A percentile compares a stretch with the other conserved stretches of the same genome.
Conservation (phyloP, 148 eudicot species). For the Polygonum aviculare region DNA sequence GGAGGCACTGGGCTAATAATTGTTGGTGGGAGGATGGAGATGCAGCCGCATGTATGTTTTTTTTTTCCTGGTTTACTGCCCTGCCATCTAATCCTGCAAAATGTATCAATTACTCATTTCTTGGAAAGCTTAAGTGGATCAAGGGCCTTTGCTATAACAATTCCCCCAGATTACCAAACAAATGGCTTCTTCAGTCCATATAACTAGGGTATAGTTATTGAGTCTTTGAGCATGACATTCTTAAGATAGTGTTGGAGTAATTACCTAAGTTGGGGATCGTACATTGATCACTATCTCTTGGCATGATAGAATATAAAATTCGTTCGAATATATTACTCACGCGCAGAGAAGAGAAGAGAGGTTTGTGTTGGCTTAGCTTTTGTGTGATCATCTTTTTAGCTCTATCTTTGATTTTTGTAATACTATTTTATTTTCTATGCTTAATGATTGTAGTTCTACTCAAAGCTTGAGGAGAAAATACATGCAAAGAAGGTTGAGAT, state of each 20-base stretch:
- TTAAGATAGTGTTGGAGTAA: background rate
- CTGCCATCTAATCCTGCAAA: background rate
- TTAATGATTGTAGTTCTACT: too few relatives aligned
- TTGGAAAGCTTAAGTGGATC: background rate
- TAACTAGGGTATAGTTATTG: background rate
- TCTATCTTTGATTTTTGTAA: too few relatives aligned
- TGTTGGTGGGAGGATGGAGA: constrained; percentile 96
- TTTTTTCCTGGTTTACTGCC: background rate
- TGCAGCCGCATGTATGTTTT: constrained; percentile 79
- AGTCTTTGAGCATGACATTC: background rate
- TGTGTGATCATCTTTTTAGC: too few relatives aligned
- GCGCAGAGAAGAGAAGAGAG: too few relatives aligned
- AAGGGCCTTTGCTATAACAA: background rate
- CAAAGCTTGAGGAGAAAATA: too few relatives aligned
- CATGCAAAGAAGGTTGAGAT: too few relatives aligned
- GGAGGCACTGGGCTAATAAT: constrained; percentile 88
- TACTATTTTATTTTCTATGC: too few relatives aligned
- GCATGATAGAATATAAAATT: background rate
- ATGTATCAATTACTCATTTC: background rate
- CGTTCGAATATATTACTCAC: background rate
- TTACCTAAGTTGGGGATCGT: background rate
- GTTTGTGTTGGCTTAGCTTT: too few relatives aligned
- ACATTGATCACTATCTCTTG: background rate
- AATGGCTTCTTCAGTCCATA: background rate
- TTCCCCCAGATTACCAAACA: background rate